These are phyloP conservation scores for Urtica urens DNA, from an alignment of 306 rosid genomes.

Conservation along the genomic window DNA sequence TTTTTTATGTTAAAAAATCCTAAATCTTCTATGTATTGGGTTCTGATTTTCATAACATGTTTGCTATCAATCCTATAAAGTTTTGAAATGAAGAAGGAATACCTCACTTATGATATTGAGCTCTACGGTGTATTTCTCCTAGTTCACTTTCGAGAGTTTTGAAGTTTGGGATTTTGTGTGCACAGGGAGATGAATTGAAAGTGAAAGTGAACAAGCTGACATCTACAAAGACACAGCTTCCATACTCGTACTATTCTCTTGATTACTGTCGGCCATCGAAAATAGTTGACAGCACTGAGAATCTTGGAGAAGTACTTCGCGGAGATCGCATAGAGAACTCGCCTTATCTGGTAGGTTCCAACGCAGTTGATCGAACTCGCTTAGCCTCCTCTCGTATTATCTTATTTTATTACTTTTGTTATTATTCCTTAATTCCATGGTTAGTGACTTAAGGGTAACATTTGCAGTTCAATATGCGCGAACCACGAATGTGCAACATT, in stretches of 20 bases:
- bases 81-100: too few species aligned
- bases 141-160: too few species aligned
- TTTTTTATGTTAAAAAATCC: too few species aligned
- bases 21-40: too few species aligned
- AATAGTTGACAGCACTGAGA: conserved; percentile 83
- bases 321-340: conserved; percentile 99
- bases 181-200: conserved; percentile 77
- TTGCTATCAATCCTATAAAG: too few species aligned
- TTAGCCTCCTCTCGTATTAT: too few species aligned
- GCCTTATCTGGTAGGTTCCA: conserved; percentile 57
- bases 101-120: too few species aligned
- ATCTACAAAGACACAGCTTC: conserved; percentile 97
- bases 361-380: conserved; percentile 2
- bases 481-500: conserved; percentile 74
- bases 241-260: conserved; percentile 80
- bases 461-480: conserved; percentile 91
- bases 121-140: too few species aligned
- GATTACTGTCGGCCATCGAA: conserved; percentile 49
- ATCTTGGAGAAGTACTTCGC: conserved; percentile 97
- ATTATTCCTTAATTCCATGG: conserved; percentile 8
- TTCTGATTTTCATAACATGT: too few species aligned
- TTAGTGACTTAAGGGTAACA: conserved; percentile 13
- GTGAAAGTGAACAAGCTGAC: conserved; percentile 96
- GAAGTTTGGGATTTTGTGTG: conserved; percentile 7
- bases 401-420: background rate